These are phyloP conservation scores for Acacia concinna DNA, from an alignment of 331 rosid species.

Conservation along the genomic window DNA sequence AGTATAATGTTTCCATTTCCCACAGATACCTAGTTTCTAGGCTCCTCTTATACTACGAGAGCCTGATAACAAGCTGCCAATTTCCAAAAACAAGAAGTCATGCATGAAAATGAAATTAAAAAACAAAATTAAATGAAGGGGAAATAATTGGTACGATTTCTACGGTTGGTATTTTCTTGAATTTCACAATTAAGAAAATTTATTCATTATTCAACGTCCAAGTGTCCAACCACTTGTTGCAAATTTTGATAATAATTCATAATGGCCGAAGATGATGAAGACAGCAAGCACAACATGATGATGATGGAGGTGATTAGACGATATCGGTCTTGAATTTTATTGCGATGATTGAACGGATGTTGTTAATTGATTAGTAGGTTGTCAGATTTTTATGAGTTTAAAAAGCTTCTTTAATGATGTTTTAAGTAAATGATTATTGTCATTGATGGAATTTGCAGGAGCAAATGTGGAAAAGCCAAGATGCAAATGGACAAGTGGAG, in stretches of 20 bases:
- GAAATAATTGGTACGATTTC: constrained; percentile 3
- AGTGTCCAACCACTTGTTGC: constrained; percentile 45
- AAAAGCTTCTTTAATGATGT: background rate
- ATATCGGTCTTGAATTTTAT: background rate
- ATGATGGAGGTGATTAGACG: background rate
- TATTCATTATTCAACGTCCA: background rate
- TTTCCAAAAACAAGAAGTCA: constrained; percentile 10
- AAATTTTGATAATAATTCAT: constrained; percentile 16
- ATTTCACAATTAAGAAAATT: background rate
- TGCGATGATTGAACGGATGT: background rate
- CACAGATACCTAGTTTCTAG: constrained; percentile 35
- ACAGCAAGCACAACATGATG: constrained; percentile 22
- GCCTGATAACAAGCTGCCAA: constrained; percentile 35
- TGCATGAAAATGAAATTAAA: constrained; percentile 20
- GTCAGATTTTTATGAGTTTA: background rate
- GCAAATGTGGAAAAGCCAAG: background rate
- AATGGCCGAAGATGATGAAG: constrained; percentile 8
- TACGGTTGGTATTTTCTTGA: constrained; percentile 25
- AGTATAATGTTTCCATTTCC: background rate
- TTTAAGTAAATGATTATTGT: background rate
- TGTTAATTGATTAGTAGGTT: background rate
- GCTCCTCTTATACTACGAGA: constrained; percentile 21
- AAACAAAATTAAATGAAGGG: no score
- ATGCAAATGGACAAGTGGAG: background rate
- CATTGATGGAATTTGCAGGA: background rate